Evolutionary conservation across 345 rosid genomes (phyloP).

Genomic region (Gossypium ekmanianum): DNA sequence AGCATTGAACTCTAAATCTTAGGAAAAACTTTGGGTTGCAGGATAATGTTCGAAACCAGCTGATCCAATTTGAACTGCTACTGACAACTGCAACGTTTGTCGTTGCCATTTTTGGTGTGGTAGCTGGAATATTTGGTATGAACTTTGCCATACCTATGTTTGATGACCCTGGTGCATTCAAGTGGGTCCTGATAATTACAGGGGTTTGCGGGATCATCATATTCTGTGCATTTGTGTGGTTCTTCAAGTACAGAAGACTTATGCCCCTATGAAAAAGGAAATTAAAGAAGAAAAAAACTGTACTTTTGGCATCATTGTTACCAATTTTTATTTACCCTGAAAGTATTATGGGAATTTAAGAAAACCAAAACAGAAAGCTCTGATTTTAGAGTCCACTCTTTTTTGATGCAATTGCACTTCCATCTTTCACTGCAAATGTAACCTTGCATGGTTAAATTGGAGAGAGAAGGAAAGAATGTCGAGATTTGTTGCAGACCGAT

Average conservation of each 20-base stretch:
- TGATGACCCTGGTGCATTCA: constrained; percentile 63
- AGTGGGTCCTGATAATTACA: constrained; percentile 81
- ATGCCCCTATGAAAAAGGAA: constrained; percentile 62
- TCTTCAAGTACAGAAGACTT: constrained; percentile 86
- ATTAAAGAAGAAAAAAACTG: neutral
- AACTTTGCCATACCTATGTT: constrained; percentile 69
- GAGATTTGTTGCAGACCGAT: too few relatives aligned
- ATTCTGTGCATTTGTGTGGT: constrained; percentile 79
- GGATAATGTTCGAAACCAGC: constrained; percentile 97
- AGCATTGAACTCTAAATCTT: neutral
- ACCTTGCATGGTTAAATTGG: neutral
- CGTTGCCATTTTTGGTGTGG: constrained; percentile 94
- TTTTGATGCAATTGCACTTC: neutral
- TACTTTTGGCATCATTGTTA: constrained; percentile 2
- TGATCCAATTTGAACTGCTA: constrained; percentile 91
- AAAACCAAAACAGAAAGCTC: constrained; percentile 12
- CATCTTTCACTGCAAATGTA: neutral
- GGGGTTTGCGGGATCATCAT: constrained; percentile 56
- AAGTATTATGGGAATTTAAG: constrained; percentile 7
- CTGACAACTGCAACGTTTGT: constrained; percentile 92
- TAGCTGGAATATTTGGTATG: constrained; percentile 97
- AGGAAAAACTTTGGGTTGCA: constrained; percentile 26
- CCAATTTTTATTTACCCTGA: neutral
- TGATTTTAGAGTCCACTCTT: constrained; percentile 4
- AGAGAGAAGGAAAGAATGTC: neutral